Base-by-base conservation (phyloP, 352 stramenopile species). In the Globisporangium yorkense region DNA sequence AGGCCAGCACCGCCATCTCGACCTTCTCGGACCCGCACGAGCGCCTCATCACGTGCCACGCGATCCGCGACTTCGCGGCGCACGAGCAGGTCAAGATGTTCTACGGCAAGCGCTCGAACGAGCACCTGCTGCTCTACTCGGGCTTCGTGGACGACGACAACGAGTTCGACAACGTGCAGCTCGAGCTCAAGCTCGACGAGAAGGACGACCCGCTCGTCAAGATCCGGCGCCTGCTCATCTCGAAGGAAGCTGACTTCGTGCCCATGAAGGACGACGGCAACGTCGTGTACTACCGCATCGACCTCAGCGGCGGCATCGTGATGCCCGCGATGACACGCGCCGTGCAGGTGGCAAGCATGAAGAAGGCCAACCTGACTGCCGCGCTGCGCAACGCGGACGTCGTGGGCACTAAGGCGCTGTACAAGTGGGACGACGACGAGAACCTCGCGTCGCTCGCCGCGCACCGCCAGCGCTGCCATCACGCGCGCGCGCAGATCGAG, bases 41-140 rank as follows among this genome's bases (percentile, higher is more conserved):
- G 29, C 59, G 61, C 13, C 12, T 71, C 6, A 67, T 87, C n/a
- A 48, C 57, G 48, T 84, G 72, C 59, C 58, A 74, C 37, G 68
- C 77, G 5, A 78, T 80, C 54, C 64, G 61, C 7, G 54, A 18
- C 3, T 87, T 84, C 43, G 31, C 59, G 5, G 0, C 24, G 3
- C 45, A 71, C 20, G 74, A 87, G 40, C 60, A 84, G 43, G 70
- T 85, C 37, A 73, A 61, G 37, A 87, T 87, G 67, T 87, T 81
- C 44, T 87, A 87, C 62, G 77, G 77, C 15, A 75, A 71, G n/a
- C 70, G 77, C 2, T 65, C 65, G 54, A 87, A 87, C 54, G 54
- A 72, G 6, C 59, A 83, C 18, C 61, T 87, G 5, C 58, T 87
- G 31, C 54, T 87, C 6, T 85, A 87, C 58, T 82, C 72, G 3